Evolutionary conservation across 495 filamentous ascomycete species (phyloP).

Genomic region (Xeromyces bisporus): DNA sequence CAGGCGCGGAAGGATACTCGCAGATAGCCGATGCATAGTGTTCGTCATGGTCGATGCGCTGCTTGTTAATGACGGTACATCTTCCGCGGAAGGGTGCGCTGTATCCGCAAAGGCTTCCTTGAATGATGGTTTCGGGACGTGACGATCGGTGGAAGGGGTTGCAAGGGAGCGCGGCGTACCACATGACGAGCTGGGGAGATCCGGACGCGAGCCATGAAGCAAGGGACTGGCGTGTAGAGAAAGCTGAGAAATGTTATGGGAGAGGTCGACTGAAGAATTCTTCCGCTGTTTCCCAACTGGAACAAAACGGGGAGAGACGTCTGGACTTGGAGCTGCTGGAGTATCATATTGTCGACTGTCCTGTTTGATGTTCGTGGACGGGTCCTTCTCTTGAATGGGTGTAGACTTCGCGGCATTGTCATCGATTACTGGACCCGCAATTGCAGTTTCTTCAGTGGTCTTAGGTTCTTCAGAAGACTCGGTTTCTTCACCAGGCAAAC

Average conservation of each 20-base stretch:
- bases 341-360: slow-evolving; percentile 15
- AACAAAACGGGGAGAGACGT: slow-evolving; percentile 26
- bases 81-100: slow-evolving; percentile 63
- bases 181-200: slow-evolving; percentile 35
- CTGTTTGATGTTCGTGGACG: slow-evolving; percentile 12
- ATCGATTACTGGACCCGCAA: not conserved
- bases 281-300: slow-evolving; percentile 31
- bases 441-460: no score
- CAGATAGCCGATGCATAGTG: slow-evolving; percentile 29
- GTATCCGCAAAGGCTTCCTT: slow-evolving; percentile 44
- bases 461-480: not conserved
- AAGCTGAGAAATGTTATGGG: slow-evolving; percentile 28
- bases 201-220: slow-evolving; percentile 28
- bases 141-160: slow-evolving; percentile 29
- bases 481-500: not conserved
- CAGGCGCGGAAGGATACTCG: slow-evolving; percentile 27
- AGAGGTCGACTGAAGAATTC: slow-evolving; percentile 36
- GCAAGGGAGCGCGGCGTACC: slow-evolving; percentile 39
- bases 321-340: slow-evolving; percentile 19
- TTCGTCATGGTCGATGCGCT: slow-evolving; percentile 76
- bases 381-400: no score
- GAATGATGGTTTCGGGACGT: slow-evolving; percentile 28
- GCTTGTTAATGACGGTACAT: slow-evolving; percentile 74
- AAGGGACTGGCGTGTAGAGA: slow-evolving; percentile 24
- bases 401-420: not conserved